Base-by-base conservation (phyloP, 495 filamentous ascomycete species). In the Aspergillus ostianus region DNA sequence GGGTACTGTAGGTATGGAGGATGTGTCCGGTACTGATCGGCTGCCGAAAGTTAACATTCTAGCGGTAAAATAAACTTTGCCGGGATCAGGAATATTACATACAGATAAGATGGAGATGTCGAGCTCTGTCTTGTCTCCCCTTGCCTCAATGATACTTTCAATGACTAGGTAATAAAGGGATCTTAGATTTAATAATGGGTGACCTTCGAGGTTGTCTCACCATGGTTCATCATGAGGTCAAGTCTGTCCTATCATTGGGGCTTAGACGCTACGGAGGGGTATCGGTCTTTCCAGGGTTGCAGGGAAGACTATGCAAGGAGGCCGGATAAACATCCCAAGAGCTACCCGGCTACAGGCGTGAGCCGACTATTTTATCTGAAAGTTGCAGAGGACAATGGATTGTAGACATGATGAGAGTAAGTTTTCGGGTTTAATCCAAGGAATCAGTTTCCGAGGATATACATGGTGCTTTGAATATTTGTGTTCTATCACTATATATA, bases 291-390 rank as follows among this genome's bases (percentile, higher is more conserved):
- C 8, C n/a, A 32, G 19, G 21, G 44, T 51, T 54, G n/a, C 44
- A 58, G 51, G 56, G 55, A 58, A 47, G 44, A 12, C n/a, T 18
- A 56, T 60, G 64, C 60, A 63, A 63, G 64, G 60, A 63, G 64
- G 52, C 53, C 60, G 47, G 61, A 53, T 51, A 10, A 51, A 27
- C 48, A 51, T 29, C 51, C 32, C 52, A 23, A 49, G 18, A 50
- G 26, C 60, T 17, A 21, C 4, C 21, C 46, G 29, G 32, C 0
- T 49, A 49, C 26, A 49, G 36, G 13, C 9, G 36, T 12, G 4
- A 15, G 36, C 36, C 13, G 10, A 41, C 12, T 41, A 41, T 4
- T 15, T 41, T 41, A 41, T 41, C 36, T 41, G 36, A 41, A 8
- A 36, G 36, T 17, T 15, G 36, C 36, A 15, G 12, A 12, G 36